Conservation (phyloP, 2,329 filamentous ascomycete genomes). For the Blastomyces parvus region DNA sequence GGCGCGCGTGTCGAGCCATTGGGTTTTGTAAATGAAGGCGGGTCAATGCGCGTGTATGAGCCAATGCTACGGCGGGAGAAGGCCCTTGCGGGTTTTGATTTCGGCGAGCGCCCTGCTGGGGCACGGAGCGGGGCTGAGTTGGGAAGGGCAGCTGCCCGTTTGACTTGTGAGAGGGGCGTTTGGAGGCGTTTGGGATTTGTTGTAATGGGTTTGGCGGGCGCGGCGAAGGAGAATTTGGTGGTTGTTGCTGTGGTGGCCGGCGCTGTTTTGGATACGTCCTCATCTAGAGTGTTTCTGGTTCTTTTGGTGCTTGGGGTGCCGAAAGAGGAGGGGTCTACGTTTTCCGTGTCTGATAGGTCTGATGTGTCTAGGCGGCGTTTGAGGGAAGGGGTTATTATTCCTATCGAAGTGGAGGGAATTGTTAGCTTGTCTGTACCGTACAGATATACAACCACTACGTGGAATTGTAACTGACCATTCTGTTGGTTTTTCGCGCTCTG, state of each 20-base stretch:
- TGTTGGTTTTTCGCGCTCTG: slow-evolving; percentile 29
- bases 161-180: slow-evolving; percentile 17
- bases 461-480: slow-evolving; percentile 26
- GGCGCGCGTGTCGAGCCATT: slow-evolving; percentile 47
- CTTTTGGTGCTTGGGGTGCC: slow-evolving; percentile 38
- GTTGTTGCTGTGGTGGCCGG: slow-evolving; percentile 36
- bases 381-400: slow-evolving; percentile 27
- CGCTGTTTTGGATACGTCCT: slow-evolving; percentile 23
- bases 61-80: slow-evolving; percentile 57
- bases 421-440: slow-evolving; percentile 11
- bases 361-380: slow-evolving; percentile 41
- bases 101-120: slow-evolving; percentile 74
- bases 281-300: slow-evolving; percentile 28
- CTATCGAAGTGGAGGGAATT: slow-evolving; percentile 10
- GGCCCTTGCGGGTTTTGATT: slow-evolving; percentile 55
- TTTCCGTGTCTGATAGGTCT: slow-evolving; percentile 47
- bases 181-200: slow-evolving; percentile 11
- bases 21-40: slow-evolving; percentile 46
- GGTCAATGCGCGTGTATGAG: slow-evolving; percentile 60
- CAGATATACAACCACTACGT: neutral
- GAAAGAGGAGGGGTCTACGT: slow-evolving; percentile 45
- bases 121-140: slow-evolving; percentile 50
- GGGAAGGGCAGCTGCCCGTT: slow-evolving; percentile 29
- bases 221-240: slow-evolving; percentile 27
- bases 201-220: slow-evolving; percentile 18